Base-by-base conservation (phyloP, 805 yeast genomes). In the Zygosaccharomyces pseudorouxii region DNA sequence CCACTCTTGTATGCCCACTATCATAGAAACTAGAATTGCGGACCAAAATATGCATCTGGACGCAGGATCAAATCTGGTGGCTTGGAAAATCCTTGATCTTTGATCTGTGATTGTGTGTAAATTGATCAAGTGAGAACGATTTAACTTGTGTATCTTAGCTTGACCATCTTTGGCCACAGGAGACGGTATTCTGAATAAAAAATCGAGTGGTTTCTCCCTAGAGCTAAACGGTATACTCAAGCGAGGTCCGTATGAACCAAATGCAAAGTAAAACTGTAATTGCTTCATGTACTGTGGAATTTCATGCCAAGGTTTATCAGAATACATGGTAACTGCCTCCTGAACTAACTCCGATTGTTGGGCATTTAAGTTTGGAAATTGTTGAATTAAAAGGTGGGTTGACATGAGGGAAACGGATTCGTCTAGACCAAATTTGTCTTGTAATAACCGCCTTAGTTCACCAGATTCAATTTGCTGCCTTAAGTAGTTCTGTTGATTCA, bases 161-260 rank as follows among this genome's bases (percentile, higher is more conserved):
- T 2, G 60, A 3, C 37, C 28, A 42, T 7, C 65, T 55, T 36
- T 57, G 54, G 45, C 27, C 5, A 25, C 14, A 9, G 12, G 33
- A 14, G 47, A 44, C 22, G 47, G 41, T 12, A 70, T 42, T 22
- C 63, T 60, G 59, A 82, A 82, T 1, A 87, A 85, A 47, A 83
- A 68, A 62, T 84, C 89, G 42, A 73, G 75, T 0, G 87, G 89
- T 6, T 44, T 51, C 11, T 22, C 37, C 3, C 38, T 38, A 11
- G 42, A 11, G 8, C 31, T 70, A 79, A 72, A 53, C 71, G 72
- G 65, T 47, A 83, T 75, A 18, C 77, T 77, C 42, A 77, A 81
- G 52, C 95, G 72, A 1, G 80, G 82, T 0, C 89, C 93, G 75
- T 85, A 79, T 42, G 82, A 72, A 2, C 90, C 90, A 64, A 81